Evolutionary conservation across 83 land plant species (phyloP).

Genomic region (Picea engelmannii): DNA sequence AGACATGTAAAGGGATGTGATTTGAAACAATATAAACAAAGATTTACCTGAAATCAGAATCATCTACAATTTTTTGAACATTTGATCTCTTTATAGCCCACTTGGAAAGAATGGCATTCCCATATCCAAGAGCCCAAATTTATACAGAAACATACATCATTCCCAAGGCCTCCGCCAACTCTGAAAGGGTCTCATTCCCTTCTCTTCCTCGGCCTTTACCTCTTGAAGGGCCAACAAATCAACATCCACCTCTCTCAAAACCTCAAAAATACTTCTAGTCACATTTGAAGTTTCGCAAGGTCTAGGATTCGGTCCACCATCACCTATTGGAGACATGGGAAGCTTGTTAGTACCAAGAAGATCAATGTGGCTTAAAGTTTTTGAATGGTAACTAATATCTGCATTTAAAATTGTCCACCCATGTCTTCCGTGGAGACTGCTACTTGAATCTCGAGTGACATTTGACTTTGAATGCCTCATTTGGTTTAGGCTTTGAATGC

Average conservation of each 20-base stretch:
- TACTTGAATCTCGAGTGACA: conserved; percentile 10
- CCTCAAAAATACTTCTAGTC: conserved; percentile 54
- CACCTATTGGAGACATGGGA: conserved; percentile 3
- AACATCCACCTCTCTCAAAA: conserved; percentile 70
- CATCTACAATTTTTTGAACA: conserved; percentile 65
- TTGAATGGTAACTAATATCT: background rate
- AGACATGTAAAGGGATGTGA: no score
- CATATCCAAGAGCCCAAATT: conserved; percentile 94
- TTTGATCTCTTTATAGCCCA: conserved; percentile 80
- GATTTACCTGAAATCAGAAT: conserved; percentile 72
- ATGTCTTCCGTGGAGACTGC: background rate
- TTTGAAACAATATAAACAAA: background rate
- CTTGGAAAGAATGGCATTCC: conserved; percentile 73
- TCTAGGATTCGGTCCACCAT: background rate
- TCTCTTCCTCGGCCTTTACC: conserved; percentile 86
- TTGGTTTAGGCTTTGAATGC: no score
- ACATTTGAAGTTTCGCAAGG: conserved; percentile 14
- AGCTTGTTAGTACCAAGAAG: background rate
- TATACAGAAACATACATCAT: conserved; percentile 89
- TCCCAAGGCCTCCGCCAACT: conserved; percentile 70
- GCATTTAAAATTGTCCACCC: background rate
- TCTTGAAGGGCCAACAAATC: conserved; percentile 80
- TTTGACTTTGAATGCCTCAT: background rate
- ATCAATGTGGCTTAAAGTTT: background rate
- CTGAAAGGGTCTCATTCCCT: conserved; percentile 69